These are phyloP conservation scores for Mycogone perniciosa DNA, from an alignment of 2,329 filamentous ascomycete species.

Conservation along the genomic window DNA sequence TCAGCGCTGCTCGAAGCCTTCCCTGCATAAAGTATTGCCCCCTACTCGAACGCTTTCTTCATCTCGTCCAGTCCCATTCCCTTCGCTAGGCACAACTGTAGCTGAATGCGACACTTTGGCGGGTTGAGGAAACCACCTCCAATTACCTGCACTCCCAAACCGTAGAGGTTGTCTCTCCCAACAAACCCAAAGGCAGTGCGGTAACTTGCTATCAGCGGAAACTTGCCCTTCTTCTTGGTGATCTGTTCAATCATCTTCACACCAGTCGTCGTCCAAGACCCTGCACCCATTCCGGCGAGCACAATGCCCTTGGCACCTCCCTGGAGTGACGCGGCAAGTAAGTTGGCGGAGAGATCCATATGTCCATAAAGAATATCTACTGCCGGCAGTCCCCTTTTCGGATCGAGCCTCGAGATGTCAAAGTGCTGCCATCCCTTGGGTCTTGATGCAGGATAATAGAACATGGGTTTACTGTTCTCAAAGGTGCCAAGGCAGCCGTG, in stretches of 20 bases:
- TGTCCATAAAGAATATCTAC: slow-evolving; percentile 53
- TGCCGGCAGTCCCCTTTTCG: slow-evolving; percentile 37
- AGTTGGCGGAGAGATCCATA: slow-evolving; percentile 42
- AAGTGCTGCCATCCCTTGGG: slow-evolving; percentile 42
- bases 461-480: slow-evolving; percentile 51
- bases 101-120: slow-evolving; percentile 47
- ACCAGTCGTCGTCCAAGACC: slow-evolving; percentile 39
- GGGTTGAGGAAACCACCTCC: slow-evolving; percentile 50
- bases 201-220: slow-evolving; percentile 45
- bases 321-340: slow-evolving; percentile 42
- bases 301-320: slow-evolving; percentile 49
- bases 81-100: slow-evolving; percentile 35
- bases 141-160: slow-evolving; percentile 18
- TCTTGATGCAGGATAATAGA: slow-evolving; percentile 49
- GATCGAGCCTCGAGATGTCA: slow-evolving; percentile 24
- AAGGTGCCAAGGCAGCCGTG: slow-evolving; percentile 52
- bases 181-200: slow-evolving; percentile 48
- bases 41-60: slow-evolving; percentile 22
- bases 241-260: slow-evolving; percentile 35
- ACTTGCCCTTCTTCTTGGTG: slow-evolving; percentile 37
- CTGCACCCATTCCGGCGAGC: slow-evolving; percentile 49
- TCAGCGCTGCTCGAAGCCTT: too few relatives aligned
- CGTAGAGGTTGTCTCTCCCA: slow-evolving; percentile 31
- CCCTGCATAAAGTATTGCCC: too few relatives aligned
- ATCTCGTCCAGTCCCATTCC: slow-evolving; percentile 23